A percentile compares a stretch with the other conserved stretches of the same genome.
These are phyloP conservation scores for Fraxinus latifolia DNA, from an alignment of 305 asterid genomes.

Conservation along the genomic window DNA sequence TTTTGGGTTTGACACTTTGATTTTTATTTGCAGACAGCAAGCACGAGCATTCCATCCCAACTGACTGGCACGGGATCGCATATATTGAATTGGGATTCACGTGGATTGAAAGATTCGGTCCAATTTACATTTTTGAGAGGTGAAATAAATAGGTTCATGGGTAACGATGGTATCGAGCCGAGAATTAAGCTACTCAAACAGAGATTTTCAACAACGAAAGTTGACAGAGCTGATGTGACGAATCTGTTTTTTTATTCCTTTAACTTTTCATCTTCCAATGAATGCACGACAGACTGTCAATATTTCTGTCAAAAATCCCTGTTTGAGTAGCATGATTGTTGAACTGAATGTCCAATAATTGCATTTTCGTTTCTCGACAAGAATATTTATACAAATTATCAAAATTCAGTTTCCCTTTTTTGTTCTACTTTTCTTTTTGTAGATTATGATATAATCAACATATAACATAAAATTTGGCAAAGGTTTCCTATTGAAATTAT, in stretches of 20 bases:
- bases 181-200: not conserved
- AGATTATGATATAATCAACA: not conserved
- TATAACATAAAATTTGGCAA: not conserved
- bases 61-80: not conserved
- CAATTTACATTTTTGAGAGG: not conserved
- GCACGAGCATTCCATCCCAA: not conserved
- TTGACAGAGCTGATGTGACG: not conserved
- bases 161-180: not conserved
- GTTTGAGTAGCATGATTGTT: not conserved
- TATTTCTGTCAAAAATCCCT: not conserved
- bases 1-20: not conserved
- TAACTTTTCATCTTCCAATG: not conserved
- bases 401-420: not conserved
- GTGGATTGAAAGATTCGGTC: not conserved
- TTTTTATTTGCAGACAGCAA: not conserved
- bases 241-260: not conserved
- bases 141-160: not conserved
- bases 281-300: not conserved
- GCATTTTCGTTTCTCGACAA: not conserved
- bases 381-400: not conserved
- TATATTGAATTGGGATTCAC: not conserved
- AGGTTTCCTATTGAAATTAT: not conserved
- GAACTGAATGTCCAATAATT: not conserved
- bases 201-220: not conserved
- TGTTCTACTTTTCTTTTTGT: not conserved